Conservation (phyloP, 2,329 filamentous ascomycete genomes). For the Kalaharituber pfeilii region DNA sequence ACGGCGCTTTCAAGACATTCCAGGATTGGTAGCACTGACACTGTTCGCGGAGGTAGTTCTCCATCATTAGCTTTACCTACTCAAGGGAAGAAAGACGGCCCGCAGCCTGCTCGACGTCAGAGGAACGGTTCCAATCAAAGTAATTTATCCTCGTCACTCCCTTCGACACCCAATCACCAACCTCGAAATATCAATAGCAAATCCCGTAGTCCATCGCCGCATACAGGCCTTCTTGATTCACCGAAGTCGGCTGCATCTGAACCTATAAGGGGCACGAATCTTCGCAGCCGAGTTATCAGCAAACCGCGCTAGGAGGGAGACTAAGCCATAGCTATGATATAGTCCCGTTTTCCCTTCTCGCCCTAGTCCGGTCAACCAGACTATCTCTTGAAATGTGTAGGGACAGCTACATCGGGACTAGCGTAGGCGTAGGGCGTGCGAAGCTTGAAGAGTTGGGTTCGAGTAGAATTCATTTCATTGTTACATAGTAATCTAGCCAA, state of each 20-base stretch:
- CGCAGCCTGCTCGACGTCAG: constrained; percentile 16
- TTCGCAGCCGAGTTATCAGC: too few relatives aligned
- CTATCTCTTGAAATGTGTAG: too few relatives aligned
- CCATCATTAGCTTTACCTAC: neutral
- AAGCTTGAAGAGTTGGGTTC: too few relatives aligned
- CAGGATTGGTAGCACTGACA: constrained; percentile 14
- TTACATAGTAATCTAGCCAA: too few relatives aligned
- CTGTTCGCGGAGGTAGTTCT: neutral
- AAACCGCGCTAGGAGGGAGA: too few relatives aligned
- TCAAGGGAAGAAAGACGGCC: constrained; percentile 8
- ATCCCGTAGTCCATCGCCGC: constrained; percentile 67
- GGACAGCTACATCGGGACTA: too few relatives aligned
- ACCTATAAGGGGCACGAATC: constrained; percentile 37
- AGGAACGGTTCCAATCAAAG: constrained; percentile 29
- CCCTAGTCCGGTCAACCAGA: too few relatives aligned
- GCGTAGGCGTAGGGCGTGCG: too few relatives aligned
- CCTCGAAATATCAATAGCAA: constrained; percentile 51
- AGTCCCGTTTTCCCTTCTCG: too few relatives aligned
- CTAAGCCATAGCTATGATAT: too few relatives aligned
- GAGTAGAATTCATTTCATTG: too few relatives aligned
- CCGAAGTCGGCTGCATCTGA: constrained; percentile 83
- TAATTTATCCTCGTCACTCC: constrained; percentile 68
- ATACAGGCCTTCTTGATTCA: constrained; percentile 52
- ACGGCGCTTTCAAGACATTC: constrained; percentile 21
- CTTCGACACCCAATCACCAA: constrained; percentile 81